Evolutionary conservation across 352 stramenopile species (phyloP), one percentile per base, ranked within the genome.

Genomic region (Globisporangium acanthophoron): DNA sequence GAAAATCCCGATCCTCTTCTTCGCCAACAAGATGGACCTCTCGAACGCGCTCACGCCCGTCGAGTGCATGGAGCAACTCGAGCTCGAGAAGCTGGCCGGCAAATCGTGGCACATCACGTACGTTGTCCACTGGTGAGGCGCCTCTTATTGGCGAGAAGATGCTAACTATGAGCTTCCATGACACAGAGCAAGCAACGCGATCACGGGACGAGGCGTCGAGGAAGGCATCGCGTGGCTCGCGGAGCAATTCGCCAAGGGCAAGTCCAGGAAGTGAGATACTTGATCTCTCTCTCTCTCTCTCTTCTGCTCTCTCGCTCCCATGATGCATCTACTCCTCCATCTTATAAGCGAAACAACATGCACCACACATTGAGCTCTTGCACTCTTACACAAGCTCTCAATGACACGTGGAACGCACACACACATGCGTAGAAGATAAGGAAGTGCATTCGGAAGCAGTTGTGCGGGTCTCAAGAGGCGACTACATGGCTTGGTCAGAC

Each of bases 1-100:
- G 61, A 85, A 87, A 59, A 73, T 93, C 8, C 86, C 86, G 12
- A 85, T 94, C 37, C 64, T 94, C 11, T 92, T 96, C 61, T 92
- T 94, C 45, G 83, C 82, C 47, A 96, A 96, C 70, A 96, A 96
- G 59, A 96, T 92, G 83, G 86, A 96, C 43, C 52, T 91, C 20
- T 52, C 78, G 1, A 80, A 85, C 51, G 73, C 77, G 5, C 64
- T 94, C 37, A 85, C 80, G 11, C 79, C 83, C 0, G 80, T 92
- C 54, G 84, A 96, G 64, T 91, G 80, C 64, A 89, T 92, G 73
- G 71, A 89, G 58, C 65, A 84, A 13, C 69, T 95, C 5, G 84
- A 89, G 53, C 74, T 95, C 27, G 77, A 92, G 24, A 88, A 84
- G 27, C 75, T 95, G 5, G 63, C 67, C 9, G 85, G 87, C 61